Percentiles rank a stretch among this genome's conserved stretches.
These are phyloP conservation scores for Fusarium fracticaudum DNA, from an alignment of 2,329 filamentous ascomycete genomes.

Conservation along the genomic window DNA sequence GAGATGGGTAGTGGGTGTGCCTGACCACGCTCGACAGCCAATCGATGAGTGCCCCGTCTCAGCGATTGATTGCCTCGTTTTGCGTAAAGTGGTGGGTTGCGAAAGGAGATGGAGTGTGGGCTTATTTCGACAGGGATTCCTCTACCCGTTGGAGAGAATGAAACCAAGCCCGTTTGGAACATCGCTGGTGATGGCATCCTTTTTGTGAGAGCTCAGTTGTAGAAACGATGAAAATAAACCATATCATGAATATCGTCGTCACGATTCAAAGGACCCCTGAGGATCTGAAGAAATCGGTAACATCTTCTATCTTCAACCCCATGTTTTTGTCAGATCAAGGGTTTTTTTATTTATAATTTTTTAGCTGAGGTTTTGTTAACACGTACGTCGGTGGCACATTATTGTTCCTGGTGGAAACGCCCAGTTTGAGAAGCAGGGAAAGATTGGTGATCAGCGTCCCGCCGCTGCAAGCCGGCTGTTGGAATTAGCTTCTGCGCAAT, in stretches of 20 bases:
- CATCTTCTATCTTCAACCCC: background rate
- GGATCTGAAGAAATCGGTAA: background rate
- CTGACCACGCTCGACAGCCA: slow-evolving; percentile 37
- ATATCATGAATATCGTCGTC: background rate
- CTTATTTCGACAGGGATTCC: slow-evolving; percentile 13
- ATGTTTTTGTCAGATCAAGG: background rate
- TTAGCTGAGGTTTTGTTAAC: slow-evolving; percentile 1
- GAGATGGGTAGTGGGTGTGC: slow-evolving; percentile 32
- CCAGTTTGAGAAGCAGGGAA: slow-evolving; percentile 23
- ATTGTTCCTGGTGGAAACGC: slow-evolving; percentile 11
- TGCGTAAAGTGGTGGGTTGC: slow-evolving; percentile 35
- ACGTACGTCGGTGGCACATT: slow-evolving; percentile 21
- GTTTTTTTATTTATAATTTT: background rate
- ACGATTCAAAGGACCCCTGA: slow-evolving; percentile 1
- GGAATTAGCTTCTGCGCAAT: slow-evolving; percentile 5
- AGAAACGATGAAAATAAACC: background rate
- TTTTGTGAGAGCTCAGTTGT: slow-evolving; percentile 16
- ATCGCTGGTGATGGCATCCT: slow-evolving; percentile 26
- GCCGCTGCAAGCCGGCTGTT: slow-evolving; percentile 14
- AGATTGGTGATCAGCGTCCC: slow-evolving; percentile 31
- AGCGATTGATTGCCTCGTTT: slow-evolving; percentile 45
- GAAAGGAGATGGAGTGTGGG: slow-evolving; percentile 33
- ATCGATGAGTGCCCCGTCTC: slow-evolving; percentile 40
- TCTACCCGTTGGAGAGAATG: slow-evolving; percentile 24
- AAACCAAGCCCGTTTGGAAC: slow-evolving; percentile 14